Conservation (phyloP, 2,329 filamentous ascomycete genomes). For the Elsinoe ampelina region DNA sequence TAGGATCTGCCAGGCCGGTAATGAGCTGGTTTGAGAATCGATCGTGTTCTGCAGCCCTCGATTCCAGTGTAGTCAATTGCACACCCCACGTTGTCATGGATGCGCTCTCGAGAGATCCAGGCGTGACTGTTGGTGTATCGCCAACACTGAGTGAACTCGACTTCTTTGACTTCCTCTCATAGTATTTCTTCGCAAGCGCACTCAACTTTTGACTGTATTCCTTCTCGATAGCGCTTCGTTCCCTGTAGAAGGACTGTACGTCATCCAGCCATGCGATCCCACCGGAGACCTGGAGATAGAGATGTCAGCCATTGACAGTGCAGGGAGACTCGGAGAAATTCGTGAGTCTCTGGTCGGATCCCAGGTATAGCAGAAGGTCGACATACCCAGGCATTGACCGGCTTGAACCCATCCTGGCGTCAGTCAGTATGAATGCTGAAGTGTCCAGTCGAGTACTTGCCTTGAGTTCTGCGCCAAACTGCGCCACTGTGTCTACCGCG, state of each 20-base stretch:
- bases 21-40: slow-evolving; percentile 71
- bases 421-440: slow-evolving; percentile 15
- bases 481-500: slow-evolving; percentile 71
- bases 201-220: slow-evolving; percentile 88
- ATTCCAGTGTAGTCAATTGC: slow-evolving; percentile 82
- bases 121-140: slow-evolving; percentile 85
- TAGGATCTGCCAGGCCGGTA: slow-evolving; percentile 71
- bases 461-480: slow-evolving; percentile 92
- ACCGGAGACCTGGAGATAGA: slow-evolving; percentile 44
- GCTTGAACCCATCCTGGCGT: slow-evolving; percentile 84
- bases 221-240: slow-evolving; percentile 88
- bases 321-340: background rate
- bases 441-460: slow-evolving; percentile 38
- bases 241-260: slow-evolving; percentile 93
- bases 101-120: slow-evolving; percentile 89
- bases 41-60: slow-evolving; percentile 80
- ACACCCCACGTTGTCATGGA: slow-evolving; percentile 96
- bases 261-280: slow-evolving; percentile 95
- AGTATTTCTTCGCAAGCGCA: slow-evolving; percentile 87
- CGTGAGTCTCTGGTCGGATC: background rate
- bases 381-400: slow-evolving; percentile 75
- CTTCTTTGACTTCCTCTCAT: slow-evolving; percentile 92
- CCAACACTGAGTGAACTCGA: slow-evolving; percentile 81
- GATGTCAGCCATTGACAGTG: background rate
- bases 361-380: background rate